These are phyloP conservation scores for Mycosarcoma mackinlayi DNA, from an alignment of 1,284 basidiomycete species.

Conservation along the genomic window DNA sequence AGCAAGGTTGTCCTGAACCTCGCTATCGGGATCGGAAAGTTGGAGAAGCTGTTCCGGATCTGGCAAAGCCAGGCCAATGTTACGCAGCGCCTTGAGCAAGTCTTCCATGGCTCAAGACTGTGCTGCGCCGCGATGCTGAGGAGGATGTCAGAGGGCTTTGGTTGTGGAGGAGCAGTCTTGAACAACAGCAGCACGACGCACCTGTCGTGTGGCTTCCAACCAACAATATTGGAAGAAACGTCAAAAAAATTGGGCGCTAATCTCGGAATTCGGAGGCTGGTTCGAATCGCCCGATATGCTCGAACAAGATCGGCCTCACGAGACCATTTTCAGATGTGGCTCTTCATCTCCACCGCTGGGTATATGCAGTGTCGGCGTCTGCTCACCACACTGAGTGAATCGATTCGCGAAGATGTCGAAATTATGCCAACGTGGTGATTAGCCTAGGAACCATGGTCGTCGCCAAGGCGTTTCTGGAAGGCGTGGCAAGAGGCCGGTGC, in stretches of 20 bases:
- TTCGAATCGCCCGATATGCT: not conserved
- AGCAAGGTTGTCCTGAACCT: conserved; percentile 60
- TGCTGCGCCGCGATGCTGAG: not conserved
- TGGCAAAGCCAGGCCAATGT: conserved; percentile 58
- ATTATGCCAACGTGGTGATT: conserved; percentile 26
- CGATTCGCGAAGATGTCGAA: not conserved
- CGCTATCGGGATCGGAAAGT: conserved; percentile 55
- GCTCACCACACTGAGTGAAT: no score
- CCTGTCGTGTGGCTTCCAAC: conserved; percentile 13
- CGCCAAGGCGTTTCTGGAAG: conserved; percentile 4
- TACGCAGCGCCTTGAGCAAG: conserved; percentile 59
- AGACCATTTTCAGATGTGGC: no score
- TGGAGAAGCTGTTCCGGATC: conserved; percentile 60
- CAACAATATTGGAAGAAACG: conserved; percentile 23
- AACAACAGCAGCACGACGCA: not conserved
- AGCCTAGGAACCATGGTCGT: conserved; percentile 27
- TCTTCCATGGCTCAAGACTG: conserved; percentile 55
- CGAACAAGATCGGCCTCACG: no score
- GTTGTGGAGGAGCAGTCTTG: not conserved
- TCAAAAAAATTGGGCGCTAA: conserved; percentile 21
- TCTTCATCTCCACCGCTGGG: no score
- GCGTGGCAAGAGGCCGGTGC: not conserved
- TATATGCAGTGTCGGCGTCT: no score
- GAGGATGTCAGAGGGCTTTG: not conserved
- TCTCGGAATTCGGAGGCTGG: conserved; percentile 25